Evolutionary conservation across 78 protist genomes (phyloP).

Genomic region (Isochrysis galbana): DNA sequence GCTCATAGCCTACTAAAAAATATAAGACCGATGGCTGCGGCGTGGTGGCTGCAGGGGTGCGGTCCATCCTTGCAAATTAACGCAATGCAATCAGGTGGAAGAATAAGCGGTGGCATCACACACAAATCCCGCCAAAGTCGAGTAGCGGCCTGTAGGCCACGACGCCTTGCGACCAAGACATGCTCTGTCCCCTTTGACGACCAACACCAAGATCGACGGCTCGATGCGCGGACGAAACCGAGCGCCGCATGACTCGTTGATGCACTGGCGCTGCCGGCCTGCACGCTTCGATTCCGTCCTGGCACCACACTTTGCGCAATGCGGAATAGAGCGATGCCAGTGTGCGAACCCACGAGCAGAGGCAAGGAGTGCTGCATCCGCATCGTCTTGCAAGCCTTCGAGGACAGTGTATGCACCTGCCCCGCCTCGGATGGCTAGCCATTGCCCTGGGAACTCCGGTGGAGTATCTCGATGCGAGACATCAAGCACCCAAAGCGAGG

Average conservation of each 20-base stretch:
- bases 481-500: too few species aligned
- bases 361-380: background rate
- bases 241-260: background rate
- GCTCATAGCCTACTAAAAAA: too few species aligned
- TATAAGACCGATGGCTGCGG: too few species aligned
- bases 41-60: too few species aligned
- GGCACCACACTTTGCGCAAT: background rate
- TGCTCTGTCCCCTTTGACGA: background rate
- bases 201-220: conserved; percentile 45
- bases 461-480: too few species aligned
- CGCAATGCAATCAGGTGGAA: too few species aligned
- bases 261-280: background rate
- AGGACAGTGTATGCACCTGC: too few species aligned
- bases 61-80: too few species aligned
- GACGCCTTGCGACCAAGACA: conserved; percentile 30
- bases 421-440: too few species aligned
- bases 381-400: background rate
- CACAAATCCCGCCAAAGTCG: conserved; percentile 59
- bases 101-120: too few species aligned
- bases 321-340: background rate
- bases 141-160: conserved; percentile 35
- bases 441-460: too few species aligned
- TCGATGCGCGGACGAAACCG: conserved; percentile 32
- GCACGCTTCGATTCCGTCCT: background rate
- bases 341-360: background rate